Conservation (phyloP, 352 stramenopile genomes). For the Pythium biforme region DNA sequence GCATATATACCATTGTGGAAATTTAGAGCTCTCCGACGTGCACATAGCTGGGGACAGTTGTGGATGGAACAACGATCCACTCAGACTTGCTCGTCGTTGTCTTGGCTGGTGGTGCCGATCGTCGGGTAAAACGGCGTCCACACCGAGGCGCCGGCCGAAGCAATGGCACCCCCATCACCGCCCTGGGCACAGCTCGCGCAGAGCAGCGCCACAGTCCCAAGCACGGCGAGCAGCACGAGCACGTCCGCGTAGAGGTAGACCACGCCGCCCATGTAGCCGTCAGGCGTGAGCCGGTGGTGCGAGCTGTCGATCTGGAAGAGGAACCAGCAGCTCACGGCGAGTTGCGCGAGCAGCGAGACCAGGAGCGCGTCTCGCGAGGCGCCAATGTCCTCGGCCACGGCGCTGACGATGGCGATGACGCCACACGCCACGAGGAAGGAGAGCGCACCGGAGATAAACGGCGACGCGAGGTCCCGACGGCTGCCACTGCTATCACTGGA, state of each 20-base stretch:
- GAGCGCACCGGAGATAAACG: slow-evolving; percentile 4
- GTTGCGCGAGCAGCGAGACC: slow-evolving; percentile 17
- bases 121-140: background rate
- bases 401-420: background rate
- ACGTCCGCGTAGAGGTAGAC: slow-evolving; percentile 65
- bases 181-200: background rate
- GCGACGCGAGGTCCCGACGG: background rate
- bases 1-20: too few relatives aligned
- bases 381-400: background rate
- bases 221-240: slow-evolving; percentile 3
- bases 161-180: too few relatives aligned
- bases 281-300: slow-evolving; percentile 28
- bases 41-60: too few relatives aligned
- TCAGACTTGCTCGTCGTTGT: background rate
- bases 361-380: background rate
- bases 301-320: slow-evolving; percentile 20
- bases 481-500: background rate
- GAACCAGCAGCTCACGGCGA: slow-evolving; percentile 30
- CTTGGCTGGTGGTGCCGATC: background rate
- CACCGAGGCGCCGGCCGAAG: background rate
- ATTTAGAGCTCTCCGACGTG: too few relatives aligned
- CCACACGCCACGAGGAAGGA: slow-evolving; percentile 19
- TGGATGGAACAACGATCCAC: too few relatives aligned
- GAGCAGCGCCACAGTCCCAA: background rate
- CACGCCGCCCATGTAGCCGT: slow-evolving; percentile 33